Evolutionary conservation across 106 monocot genomes (phyloP), one percentile per base, ranked within the genome.

Genomic region (Dendrobium officinale): DNA sequence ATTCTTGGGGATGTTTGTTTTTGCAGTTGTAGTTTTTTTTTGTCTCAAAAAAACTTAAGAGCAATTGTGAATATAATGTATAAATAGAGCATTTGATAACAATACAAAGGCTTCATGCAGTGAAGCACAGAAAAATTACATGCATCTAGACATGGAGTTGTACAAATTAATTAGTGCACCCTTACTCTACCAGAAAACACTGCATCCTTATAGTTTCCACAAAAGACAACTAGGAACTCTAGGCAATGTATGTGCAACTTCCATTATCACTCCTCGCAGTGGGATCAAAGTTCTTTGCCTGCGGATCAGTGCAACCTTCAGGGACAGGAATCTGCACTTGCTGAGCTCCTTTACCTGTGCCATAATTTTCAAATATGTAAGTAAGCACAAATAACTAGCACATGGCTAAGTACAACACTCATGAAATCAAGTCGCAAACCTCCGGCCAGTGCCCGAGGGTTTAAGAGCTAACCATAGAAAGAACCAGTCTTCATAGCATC

Each of bases 181-280:
- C 64, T 24, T 66, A 5, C 64, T 26, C 24, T 5, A 26, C 64
- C n/a, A 66, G 64, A 22, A 26, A 66, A 72, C 72, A 72, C 72
- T 70, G 11, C 68, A 31, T 70, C 33, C 10, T 70, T 51, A 40
- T 26, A 27, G 6, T 9, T 72, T 72, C 27, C 27, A 72, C 72
- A 40, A 15, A 33, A 40, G 37, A 72, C 72, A 40, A 15, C 15
- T 72, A 72, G 13, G 6, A 29, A 75, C n/a, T 55, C 54, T 51
- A 51, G 13, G 15, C 1, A 29, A 43, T 75, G 81, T 88, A 91
- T 6, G 59, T 6, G 83, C 93, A 94, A 81, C 90, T 92, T 40
- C 90, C 94, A 80, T 92, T 85, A 47, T 92, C 92, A 58, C 92
- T 95, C 79, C 94, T 93, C 9, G 89, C 91, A 24, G 91, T 89